Evolutionary conservation across 2,329 filamentous ascomycete genomes (phyloP).

Genomic region (Ophiocordyceps robertsii): DNA sequence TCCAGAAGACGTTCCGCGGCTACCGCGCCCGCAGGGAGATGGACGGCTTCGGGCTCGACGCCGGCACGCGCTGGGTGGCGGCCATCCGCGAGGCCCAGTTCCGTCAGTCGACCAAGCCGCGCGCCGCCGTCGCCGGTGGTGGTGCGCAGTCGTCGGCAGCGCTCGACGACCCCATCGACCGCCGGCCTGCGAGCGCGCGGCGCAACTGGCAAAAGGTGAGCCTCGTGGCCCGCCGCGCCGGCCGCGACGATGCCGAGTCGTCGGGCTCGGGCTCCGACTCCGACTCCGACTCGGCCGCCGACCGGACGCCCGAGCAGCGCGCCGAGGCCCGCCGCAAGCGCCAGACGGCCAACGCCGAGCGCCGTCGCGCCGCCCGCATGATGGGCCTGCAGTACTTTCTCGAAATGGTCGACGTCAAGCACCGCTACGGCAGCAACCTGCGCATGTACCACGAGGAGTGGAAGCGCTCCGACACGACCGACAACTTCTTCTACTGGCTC

Average conservation of each 20-base stretch:
- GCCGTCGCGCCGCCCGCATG: constrained; percentile 55
- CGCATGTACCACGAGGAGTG: constrained; percentile 73
- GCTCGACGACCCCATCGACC: constrained; percentile 7
- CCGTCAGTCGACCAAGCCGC: constrained; percentile 34
- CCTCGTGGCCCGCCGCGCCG: constrained; percentile 57
- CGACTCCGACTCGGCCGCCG: constrained; percentile 14
- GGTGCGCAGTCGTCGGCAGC: too few species aligned
- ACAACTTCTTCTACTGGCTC: constrained; percentile 93
- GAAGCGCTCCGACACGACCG: constrained; percentile 61
- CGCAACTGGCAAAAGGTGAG: constrained; percentile 66
- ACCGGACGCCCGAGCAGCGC: constrained; percentile 17
- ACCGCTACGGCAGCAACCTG: constrained; percentile 76
- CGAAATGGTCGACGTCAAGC: constrained; percentile 76
- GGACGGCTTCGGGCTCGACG: constrained; percentile 52
- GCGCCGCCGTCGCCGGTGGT: too few species aligned
- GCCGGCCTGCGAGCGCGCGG: constrained; percentile 30
- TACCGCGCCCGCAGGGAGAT: constrained; percentile 62
- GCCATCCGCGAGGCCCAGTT: constrained; percentile 46
- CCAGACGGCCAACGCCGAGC: constrained; percentile 37
- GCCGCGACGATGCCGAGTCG: constrained; percentile 46
- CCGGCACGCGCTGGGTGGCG: constrained; percentile 59
- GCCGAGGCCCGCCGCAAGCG: constrained; percentile 24
- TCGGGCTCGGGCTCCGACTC: constrained; percentile 35
- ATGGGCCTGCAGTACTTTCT: constrained; percentile 81
- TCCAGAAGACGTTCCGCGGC: constrained; percentile 64